These are phyloP conservation scores for Coemansia sp. DNA, from an alignment of 192 early-diverging fungal genomes.

Conservation along the genomic window DNA sequence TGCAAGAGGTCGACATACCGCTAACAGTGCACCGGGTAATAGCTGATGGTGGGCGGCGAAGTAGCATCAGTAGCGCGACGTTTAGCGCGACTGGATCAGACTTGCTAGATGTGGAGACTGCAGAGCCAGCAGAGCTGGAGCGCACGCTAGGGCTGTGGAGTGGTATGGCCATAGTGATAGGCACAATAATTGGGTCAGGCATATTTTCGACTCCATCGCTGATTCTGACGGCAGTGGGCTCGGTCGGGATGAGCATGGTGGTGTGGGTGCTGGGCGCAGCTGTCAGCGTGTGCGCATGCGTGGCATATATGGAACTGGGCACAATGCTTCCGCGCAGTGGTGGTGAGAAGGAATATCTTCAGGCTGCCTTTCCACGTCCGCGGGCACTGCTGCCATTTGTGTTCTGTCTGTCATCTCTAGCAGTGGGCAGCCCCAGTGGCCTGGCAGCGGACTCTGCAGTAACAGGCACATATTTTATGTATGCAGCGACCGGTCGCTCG, in stretches of 20 bases:
- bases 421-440: constrained; percentile 33
- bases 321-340: constrained; percentile 58
- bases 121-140: constrained; percentile 22
- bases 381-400: constrained; percentile 52
- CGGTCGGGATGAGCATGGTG: constrained; percentile 41
- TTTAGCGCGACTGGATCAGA: not conserved
- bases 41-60: not conserved
- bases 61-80: not conserved
- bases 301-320: constrained; percentile 56
- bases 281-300: constrained; percentile 42
- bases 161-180: constrained; percentile 51
- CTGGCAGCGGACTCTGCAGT: constrained; percentile 50
- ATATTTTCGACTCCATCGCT: constrained; percentile 51
- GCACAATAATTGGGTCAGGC: constrained; percentile 53
- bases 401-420: constrained; percentile 45
- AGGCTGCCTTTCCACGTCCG: constrained; percentile 55
- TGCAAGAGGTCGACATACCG: constrained; percentile 6
- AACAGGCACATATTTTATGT: constrained; percentile 47
- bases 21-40: constrained; percentile 1
- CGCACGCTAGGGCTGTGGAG: constrained; percentile 47
- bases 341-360: constrained; percentile 65
- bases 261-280: constrained; percentile 49
- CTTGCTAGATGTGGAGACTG: not conserved
- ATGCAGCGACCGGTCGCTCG: constrained; percentile 26
- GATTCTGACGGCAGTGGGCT: constrained; percentile 41